These are phyloP conservation scores for Plasmodium knowlesi DNA, from an alignment of 169 alveolate species.

Conservation along the genomic window DNA sequence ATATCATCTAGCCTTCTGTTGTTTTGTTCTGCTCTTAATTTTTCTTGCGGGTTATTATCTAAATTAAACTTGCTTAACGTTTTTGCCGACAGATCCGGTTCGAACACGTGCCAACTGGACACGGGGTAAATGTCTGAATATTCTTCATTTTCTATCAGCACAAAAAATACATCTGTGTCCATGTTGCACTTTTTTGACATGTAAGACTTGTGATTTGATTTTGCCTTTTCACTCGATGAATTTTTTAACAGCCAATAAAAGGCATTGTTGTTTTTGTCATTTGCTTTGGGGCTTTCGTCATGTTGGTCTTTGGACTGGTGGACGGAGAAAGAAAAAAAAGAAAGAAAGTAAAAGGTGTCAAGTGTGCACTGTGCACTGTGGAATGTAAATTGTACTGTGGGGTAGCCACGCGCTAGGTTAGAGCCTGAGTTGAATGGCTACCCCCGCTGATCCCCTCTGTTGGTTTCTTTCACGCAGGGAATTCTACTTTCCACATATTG, in stretches of 20 bases:
- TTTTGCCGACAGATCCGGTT: constrained; percentile 64
- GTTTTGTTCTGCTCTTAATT: constrained; percentile 17
- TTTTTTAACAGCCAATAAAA: constrained; percentile 68
- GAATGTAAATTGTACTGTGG: background rate
- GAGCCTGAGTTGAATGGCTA: too few relatives aligned
- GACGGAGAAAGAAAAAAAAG: background rate
- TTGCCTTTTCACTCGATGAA: constrained; percentile 21
- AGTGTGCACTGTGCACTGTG: background rate
- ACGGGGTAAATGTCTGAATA: constrained; percentile 73
- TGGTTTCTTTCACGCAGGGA: too few relatives aligned
- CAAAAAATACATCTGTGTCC: constrained; percentile 70
- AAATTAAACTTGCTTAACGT: constrained; percentile 22
- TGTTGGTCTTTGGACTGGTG: constrained; percentile 55
- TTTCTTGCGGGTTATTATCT: constrained; percentile 24
- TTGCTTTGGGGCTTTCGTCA: background rate
- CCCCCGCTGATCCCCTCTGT: background rate
- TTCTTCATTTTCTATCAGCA: constrained; percentile 63
- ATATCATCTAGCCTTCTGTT: constrained; percentile 72
- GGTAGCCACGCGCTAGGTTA: background rate
- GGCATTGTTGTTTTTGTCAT: constrained; percentile 23
- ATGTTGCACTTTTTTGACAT: constrained; percentile 72
- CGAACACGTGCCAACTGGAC: constrained; percentile 74
- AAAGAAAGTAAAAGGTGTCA: background rate
- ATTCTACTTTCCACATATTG: background rate
- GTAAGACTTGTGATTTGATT: constrained; percentile 43